These are phyloP conservation scores for Gamsiella multidivaricata DNA, from an alignment of 192 early-diverging fungal species.

Conservation along the genomic window DNA sequence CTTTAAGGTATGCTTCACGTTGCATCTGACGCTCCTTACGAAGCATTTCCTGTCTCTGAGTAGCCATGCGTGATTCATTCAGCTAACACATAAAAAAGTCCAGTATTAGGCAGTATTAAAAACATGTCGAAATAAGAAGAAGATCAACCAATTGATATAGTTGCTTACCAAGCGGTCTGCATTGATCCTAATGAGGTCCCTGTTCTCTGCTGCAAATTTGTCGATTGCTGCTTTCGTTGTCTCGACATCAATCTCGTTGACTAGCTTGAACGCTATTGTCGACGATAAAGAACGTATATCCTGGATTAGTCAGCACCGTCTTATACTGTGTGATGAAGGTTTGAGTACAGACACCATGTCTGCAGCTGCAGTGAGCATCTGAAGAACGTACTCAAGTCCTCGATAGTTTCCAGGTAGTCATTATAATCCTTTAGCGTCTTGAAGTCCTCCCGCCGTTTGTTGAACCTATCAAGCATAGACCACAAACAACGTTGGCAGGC, in stretches of 20 bases:
- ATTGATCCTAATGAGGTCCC: conserved; percentile 80
- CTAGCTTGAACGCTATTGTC: conserved; percentile 79
- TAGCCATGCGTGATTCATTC: conserved; percentile 66
- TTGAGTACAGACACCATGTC: too few species aligned
- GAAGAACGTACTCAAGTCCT: conserved; percentile 77
- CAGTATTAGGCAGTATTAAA: neutral
- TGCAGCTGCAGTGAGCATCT: too few species aligned
- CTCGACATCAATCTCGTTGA: conserved; percentile 87
- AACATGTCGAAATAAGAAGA: neutral
- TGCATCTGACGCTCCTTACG: conserved; percentile 62
- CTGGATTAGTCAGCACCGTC: too few species aligned
- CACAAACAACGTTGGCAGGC: neutral
- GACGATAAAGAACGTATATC: neutral
- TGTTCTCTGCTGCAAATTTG: conserved; percentile 81
- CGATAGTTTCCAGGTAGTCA: conserved; percentile 92
- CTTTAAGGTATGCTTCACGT: conserved; percentile 75
- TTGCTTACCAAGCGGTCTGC: conserved; percentile 66
- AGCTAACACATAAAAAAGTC: conserved; percentile 56
- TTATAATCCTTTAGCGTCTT: conserved; percentile 79
- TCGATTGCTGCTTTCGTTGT: conserved; percentile 83
- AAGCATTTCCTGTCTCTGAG: conserved; percentile 61
- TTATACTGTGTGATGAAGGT: too few species aligned
- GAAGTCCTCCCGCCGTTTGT: conserved; percentile 94
- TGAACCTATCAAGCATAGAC: conserved; percentile 77
- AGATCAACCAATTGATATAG: too few species aligned